phyloP scores from a whole-genome alignment of 1,284 basidiomycete genomes.

The Thelephora terrestris region DNA sequence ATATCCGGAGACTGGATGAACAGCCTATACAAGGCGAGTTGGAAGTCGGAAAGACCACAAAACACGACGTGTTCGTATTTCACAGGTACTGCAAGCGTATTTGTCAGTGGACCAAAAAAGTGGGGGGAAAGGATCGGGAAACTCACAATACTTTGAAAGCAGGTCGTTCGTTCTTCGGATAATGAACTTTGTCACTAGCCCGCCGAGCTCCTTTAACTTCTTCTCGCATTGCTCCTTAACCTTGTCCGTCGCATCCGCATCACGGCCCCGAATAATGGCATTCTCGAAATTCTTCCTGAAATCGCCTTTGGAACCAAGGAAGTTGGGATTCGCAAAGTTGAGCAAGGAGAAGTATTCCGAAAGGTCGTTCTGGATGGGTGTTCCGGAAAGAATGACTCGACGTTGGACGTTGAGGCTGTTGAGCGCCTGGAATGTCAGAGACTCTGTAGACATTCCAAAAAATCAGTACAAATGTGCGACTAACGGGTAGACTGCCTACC shows the following conservation, averaged over 20 bases:
- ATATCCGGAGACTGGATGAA: constrained; percentile 96
- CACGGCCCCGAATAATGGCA: constrained; percentile 87
- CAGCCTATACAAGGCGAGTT: constrained; percentile 81
- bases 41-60: constrained; percentile 83
- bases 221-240: constrained; percentile 79
- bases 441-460: constrained; percentile 40
- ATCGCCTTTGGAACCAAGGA: constrained; percentile 84
- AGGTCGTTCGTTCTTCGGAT: constrained; percentile 96
- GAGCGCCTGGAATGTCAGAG: constrained; percentile 82
- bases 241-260: constrained; percentile 80
- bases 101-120: constrained; percentile 6
- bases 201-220: constrained; percentile 91
- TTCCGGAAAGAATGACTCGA: constrained; percentile 95
- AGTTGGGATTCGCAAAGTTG: constrained; percentile 95
- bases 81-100: constrained; percentile 70
- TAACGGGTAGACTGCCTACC: constrained; percentile 36
- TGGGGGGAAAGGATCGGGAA: background rate
- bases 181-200: constrained; percentile 90
- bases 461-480: background rate
- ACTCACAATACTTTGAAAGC: constrained; percentile 91
- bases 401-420: constrained; percentile 82
- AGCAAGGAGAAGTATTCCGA: constrained; percentile 96
- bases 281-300: constrained; percentile 98
- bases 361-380: constrained; percentile 95
- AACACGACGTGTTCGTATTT: constrained; percentile 99